Base-by-base conservation (phyloP, 371 early-diverging fungal species). In the Mucor piriformis region DNA sequence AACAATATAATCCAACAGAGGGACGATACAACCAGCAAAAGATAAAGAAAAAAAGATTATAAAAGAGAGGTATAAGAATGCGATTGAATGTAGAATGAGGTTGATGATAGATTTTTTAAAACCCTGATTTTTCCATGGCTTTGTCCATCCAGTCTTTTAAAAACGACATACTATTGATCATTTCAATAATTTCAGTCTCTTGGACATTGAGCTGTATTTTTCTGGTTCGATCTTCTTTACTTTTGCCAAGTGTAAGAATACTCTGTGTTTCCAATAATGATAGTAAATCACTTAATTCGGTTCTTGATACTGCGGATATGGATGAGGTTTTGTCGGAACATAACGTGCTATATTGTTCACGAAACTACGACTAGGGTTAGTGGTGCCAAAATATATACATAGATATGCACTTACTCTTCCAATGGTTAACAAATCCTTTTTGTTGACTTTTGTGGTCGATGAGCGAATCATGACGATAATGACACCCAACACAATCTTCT, bases 281-380 rank as follows among this genome's bases (percentile, higher is more conserved):
- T 16, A 93, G 50, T 40, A 95, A 60, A 61, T 92, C 94, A 38
- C 83, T 76, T 47, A 92, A 84, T 68, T 95, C 95, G 23, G 91
- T 80, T 38, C 84, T 79, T 12, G 87, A 84, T 32, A 94, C 89
- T 0, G 90, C 83, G 4, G 84, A 76, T 20, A 91, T 69, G 58
- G 76, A 66, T 32, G 72, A 63, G 34, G 73, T 70, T 5, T 72
- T 63, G 48, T 72, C 61, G 18, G 63, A 25, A 60, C 89, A 89
- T 6, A 86, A 64, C 12, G 63, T 34, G 2, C 72, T 66, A 38
- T 88, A 89, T 43, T 82, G 79, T 21, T 86, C 74, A 50, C 77
- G 84, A 50, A 89, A 77, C 67, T 78, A 69, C n/a, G n/a, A 21
- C n/a, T 23, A n/a, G n/a, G 13, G 4, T 66, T 23, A 13, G 69